A percentile compares a stretch with the other conserved stretches of the same genome.
Evolutionary conservation across 495 filamentous ascomycete genomes (phyloP).

Genomic region (Talaromyces trachyspermus): DNA sequence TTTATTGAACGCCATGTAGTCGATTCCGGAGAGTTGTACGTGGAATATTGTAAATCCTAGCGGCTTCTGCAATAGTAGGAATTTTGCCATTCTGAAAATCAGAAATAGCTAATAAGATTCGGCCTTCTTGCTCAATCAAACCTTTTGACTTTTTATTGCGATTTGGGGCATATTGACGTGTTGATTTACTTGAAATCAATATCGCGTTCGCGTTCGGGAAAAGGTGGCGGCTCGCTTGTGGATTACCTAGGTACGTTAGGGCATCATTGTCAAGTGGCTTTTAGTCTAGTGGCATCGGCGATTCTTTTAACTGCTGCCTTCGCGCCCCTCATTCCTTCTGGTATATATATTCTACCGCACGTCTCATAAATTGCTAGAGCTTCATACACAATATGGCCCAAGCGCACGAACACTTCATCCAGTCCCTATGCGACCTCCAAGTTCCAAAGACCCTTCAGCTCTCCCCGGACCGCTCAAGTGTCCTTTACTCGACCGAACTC

Average conservation of each 20-base stretch:
- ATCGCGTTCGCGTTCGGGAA: background rate
- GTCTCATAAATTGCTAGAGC: conserved; percentile 1
- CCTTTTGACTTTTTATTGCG: background rate
- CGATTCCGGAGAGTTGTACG: background rate
- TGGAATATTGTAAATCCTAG: background rate
- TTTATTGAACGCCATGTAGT: too few relatives aligned
- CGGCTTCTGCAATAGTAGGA: background rate
- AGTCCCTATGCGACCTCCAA: conserved; percentile 17
- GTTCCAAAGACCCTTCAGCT: conserved; percentile 16
- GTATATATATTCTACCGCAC: background rate
- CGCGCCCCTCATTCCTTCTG: background rate
- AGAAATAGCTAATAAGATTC: conserved; percentile 1
- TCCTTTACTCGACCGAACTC: conserved; percentile 15
- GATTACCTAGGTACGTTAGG: background rate
- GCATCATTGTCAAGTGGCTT: background rate
- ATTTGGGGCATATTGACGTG: background rate
- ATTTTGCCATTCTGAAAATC: conserved; percentile 1
- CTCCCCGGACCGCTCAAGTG: conserved; percentile 13
- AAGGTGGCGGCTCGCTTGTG: background rate
- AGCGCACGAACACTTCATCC: conserved; percentile 5
- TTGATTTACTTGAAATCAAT: background rate
- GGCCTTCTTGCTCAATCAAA: background rate
- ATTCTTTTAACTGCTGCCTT: conserved; percentile 2
- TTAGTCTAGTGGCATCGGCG: background rate
- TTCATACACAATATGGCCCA: background rate